Evolutionary conservation across 768 basidiomycete species (phyloP).

Genomic region (Leccinum subtestaceum): DNA sequence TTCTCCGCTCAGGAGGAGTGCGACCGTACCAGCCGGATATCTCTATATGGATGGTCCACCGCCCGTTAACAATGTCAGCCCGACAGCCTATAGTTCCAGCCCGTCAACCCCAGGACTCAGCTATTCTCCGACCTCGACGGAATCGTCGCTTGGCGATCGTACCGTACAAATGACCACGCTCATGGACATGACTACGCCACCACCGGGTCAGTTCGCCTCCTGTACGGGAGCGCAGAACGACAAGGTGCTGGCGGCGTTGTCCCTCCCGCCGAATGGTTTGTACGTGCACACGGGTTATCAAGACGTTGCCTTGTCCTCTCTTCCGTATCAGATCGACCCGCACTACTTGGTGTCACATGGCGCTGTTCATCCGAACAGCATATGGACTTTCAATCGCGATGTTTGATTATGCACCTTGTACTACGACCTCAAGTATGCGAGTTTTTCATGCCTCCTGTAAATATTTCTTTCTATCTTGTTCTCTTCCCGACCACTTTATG

Average conservation of each 20-base stretch:
- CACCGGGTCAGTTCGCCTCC: constrained; percentile 37
- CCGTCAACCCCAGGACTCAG: constrained; percentile 57
- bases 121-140: constrained; percentile 60
- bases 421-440: background rate
- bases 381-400: constrained; percentile 21
- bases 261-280: constrained; percentile 15
- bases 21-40: constrained; percentile 41
- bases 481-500: background rate
- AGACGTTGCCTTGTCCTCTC: constrained; percentile 5
- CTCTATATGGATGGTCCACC: constrained; percentile 22
- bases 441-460: constrained; percentile 20
- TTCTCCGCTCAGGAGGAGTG: constrained; percentile 37
- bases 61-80: constrained; percentile 14
- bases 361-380: constrained; percentile 6
- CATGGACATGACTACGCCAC: constrained; percentile 41
- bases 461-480: constrained; percentile 20
- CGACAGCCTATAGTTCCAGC: constrained; percentile 31
- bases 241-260: constrained; percentile 25
- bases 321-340: constrained; percentile 10
- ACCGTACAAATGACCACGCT: constrained; percentile 57
- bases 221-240: constrained; percentile 36
- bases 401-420: constrained; percentile 6
- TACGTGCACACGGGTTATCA: constrained; percentile 22
- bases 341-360: constrained; percentile 17
- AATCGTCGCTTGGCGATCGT: constrained; percentile 52